Conservation (phyloP, 1,284 basidiomycete genomes). For the Earliella scabrosa region DNA sequence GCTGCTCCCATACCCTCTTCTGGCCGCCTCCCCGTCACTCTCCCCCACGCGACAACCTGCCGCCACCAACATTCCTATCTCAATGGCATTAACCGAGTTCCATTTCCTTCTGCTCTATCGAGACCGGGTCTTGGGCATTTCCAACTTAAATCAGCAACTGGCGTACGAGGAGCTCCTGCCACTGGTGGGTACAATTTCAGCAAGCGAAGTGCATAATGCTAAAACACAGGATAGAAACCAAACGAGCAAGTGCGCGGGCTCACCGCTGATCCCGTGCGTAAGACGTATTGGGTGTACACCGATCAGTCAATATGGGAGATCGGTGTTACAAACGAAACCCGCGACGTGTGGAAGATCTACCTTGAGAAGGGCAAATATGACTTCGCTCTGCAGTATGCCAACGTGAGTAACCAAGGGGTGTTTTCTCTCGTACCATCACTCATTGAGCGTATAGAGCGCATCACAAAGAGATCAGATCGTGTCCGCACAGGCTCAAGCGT, state of each 20-base stretch:
- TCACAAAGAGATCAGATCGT: slow-evolving; percentile 86
- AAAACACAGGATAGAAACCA: slow-evolving; percentile 54
- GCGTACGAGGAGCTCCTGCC: slow-evolving; percentile 87
- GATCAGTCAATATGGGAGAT: slow-evolving; percentile 91
- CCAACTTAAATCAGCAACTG: slow-evolving; percentile 80
- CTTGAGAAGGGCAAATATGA: slow-evolving; percentile 82
- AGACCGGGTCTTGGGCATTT: slow-evolving; percentile 81
- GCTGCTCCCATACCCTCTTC: slow-evolving; percentile 67
- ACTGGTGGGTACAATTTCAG: slow-evolving; percentile 54
- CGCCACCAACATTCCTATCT: slow-evolving; percentile 56
- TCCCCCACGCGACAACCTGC: slow-evolving; percentile 26
- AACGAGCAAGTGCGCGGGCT: slow-evolving; percentile 77
- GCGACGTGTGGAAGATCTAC: slow-evolving; percentile 95
- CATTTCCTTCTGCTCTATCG: slow-evolving; percentile 90
- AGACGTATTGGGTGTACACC: slow-evolving; percentile 96
- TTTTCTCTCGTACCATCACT: not conserved
- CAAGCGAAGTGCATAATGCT: not conserved
- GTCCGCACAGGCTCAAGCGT: slow-evolving; percentile 84
- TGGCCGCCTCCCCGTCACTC: slow-evolving; percentile 31
- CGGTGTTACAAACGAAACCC: slow-evolving; percentile 85
- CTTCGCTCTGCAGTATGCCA: slow-evolving; percentile 80
- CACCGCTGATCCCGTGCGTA: slow-evolving; percentile 82
- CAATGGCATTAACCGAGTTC: slow-evolving; percentile 89
- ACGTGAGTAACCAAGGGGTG: slow-evolving; percentile 48
- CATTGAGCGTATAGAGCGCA: slow-evolving; percentile 58